Conservation (phyloP, 371 early-diverging fungal genomes). For the Chytridium lagenaria region DNA sequence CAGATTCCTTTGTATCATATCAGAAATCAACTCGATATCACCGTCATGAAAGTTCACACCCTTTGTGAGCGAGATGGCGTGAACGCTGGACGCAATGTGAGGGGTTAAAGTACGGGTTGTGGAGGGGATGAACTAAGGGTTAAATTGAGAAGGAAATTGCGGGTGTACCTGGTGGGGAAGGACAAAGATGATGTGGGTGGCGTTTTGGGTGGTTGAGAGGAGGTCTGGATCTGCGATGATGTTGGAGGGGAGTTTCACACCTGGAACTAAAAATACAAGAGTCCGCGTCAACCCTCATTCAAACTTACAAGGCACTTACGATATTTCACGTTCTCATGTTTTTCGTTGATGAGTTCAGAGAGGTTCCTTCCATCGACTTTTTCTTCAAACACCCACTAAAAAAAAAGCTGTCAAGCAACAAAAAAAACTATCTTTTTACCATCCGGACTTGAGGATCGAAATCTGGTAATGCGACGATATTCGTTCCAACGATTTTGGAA, state of each 20-base stretch:
- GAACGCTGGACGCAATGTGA: slow-evolving; percentile 71
- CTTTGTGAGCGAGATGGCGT: slow-evolving; percentile 91
- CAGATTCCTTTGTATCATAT: slow-evolving; percentile 83
- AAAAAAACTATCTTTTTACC: too few species aligned
- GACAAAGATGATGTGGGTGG: slow-evolving; percentile 93
- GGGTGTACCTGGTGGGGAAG: slow-evolving; percentile 95
- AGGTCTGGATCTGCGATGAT: slow-evolving; percentile 88
- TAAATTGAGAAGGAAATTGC: too few species aligned
- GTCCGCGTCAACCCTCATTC: too few species aligned
- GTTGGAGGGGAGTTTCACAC: slow-evolving; percentile 85
- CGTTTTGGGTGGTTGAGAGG: slow-evolving; percentile 73
- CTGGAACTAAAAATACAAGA: slow-evolving; percentile 76
- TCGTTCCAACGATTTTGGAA: slow-evolving; percentile 91
- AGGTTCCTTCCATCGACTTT: slow-evolving; percentile 83
- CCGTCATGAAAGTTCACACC: slow-evolving; percentile 85
- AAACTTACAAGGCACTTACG: background rate
- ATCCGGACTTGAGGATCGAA: slow-evolving; percentile 85
- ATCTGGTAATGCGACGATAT: slow-evolving; percentile 67
- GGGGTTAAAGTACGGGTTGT: slow-evolving; percentile 74
- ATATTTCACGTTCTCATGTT: slow-evolving; percentile 94
- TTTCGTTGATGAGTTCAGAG: slow-evolving; percentile 93
- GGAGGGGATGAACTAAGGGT: slow-evolving; percentile 85
- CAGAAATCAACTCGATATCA: slow-evolving; percentile 85
- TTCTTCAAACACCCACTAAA: slow-evolving; percentile 95
- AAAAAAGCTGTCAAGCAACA: too few species aligned